These are phyloP conservation scores for Aquilaria sinensis DNA, from an alignment of 345 rosid species.

Conservation along the genomic window DNA sequence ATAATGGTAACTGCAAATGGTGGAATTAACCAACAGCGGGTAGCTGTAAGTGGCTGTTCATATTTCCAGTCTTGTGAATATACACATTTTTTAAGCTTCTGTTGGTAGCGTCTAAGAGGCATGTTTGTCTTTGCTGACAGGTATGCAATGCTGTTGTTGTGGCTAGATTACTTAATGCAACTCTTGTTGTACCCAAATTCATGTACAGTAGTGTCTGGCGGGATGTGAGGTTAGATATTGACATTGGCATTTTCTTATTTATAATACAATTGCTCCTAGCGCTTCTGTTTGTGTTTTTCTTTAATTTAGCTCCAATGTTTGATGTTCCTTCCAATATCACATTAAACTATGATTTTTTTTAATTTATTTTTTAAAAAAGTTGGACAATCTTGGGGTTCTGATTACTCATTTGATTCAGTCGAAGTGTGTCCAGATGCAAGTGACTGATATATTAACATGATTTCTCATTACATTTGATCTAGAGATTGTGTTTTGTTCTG, in stretches of 20 bases:
- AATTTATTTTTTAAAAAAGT: background rate
- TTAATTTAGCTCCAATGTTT: background rate
- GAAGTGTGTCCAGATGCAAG: background rate
- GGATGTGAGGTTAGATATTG: slow-evolving; percentile 65
- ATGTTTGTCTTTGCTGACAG: slow-evolving; percentile 33
- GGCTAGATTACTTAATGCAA: slow-evolving; percentile 78
- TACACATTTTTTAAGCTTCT: background rate
- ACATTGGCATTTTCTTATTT: slow-evolving; percentile 16
- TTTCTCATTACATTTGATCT: background rate
- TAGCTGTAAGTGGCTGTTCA: slow-evolving; percentile 59
- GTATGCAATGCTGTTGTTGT: slow-evolving; percentile 88
- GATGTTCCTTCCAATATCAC: background rate
- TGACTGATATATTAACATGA: slow-evolving; percentile 9
- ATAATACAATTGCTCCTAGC: background rate
- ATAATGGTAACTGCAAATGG: slow-evolving; percentile 94
- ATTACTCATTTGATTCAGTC: no score
- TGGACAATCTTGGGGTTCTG: no score
- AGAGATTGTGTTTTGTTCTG: background rate
- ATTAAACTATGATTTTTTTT: background rate
- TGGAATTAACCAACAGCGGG: slow-evolving; percentile 95
- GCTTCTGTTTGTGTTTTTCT: background rate
- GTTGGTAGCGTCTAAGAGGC: background rate
- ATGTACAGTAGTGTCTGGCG: slow-evolving; percentile 96
- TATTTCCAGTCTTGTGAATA: slow-evolving; percentile 3
- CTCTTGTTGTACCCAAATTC: slow-evolving; percentile 86